Conservation (phyloP, 2,329 filamentous ascomycete genomes). For the Simplicillium aogashimaense region DNA sequence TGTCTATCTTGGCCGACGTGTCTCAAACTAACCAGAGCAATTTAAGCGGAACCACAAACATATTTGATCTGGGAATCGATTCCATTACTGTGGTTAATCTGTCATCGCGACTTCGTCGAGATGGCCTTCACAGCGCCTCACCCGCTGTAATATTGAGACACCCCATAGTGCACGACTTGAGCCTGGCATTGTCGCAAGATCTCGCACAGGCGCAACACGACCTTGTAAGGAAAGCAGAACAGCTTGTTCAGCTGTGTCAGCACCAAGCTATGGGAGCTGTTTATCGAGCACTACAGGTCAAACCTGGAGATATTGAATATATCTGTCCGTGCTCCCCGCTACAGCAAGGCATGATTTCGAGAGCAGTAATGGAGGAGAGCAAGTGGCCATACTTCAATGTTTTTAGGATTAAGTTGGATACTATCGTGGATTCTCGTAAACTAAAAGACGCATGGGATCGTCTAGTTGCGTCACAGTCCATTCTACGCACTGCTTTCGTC, state of each 20-base stretch:
- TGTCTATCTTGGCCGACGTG: too few species aligned
- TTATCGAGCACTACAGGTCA: conserved; percentile 40
- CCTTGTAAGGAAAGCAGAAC: conserved; percentile 36
- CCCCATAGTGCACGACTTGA: conserved; percentile 38
- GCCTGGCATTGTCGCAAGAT: conserved; percentile 19
- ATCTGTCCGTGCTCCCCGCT: conserved; percentile 77
- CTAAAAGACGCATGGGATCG: conserved; percentile 49
- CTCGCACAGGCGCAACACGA: background rate
- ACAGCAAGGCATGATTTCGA: conserved; percentile 77
- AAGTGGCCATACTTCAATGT: conserved; percentile 64
- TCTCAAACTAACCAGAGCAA: too few species aligned
- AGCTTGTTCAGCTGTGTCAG: conserved; percentile 52
- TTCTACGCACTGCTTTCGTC: conserved; percentile 65
- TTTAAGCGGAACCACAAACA: conserved; percentile 43
- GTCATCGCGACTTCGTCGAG: conserved; percentile 50
- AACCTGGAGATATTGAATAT: conserved; percentile 49
- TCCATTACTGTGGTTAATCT: conserved; percentile 76
- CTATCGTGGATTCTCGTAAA: conserved; percentile 28
- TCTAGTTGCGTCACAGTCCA: conserved; percentile 42
- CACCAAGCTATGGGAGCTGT: conserved; percentile 48
- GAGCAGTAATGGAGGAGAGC: conserved; percentile 45
- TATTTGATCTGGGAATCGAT: conserved; percentile 82
- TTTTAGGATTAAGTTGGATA: conserved; percentile 51
- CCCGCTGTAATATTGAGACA: conserved; percentile 60
- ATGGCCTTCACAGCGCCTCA: conserved; percentile 50